Conservation (phyloP, 2,329 filamentous ascomycete genomes). For the Penicillium freii region DNA sequence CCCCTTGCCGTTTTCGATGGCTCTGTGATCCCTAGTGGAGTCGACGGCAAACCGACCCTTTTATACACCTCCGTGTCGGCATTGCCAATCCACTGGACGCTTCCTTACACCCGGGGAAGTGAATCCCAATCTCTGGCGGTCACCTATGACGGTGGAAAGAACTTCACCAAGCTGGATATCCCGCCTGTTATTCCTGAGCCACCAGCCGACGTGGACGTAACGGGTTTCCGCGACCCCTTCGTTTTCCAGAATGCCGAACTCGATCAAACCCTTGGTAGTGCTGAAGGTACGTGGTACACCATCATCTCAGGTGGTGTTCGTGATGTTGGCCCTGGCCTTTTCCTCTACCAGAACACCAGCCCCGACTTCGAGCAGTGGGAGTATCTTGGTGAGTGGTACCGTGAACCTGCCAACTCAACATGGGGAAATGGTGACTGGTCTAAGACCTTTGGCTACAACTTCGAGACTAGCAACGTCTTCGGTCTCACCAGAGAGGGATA, state of each 20-base stretch:
- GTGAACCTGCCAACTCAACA: not conserved
- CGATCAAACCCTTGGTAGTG: not conserved
- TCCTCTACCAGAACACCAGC: not conserved
- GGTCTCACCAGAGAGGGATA: not conserved
- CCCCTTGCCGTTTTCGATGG: not conserved
- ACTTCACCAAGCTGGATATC: not conserved
- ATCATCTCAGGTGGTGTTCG: not conserved
- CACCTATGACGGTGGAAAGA: not conserved
- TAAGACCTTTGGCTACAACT: not conserved
- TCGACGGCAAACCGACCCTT: not conserved
- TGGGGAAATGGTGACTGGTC: not conserved
- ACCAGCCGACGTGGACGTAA: not conserved
- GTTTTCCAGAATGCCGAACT: not conserved
- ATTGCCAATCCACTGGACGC: not conserved
- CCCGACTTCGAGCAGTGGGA: not conserved
- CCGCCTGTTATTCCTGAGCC: not conserved
- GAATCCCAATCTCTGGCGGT: not conserved
- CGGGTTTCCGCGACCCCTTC: not conserved
- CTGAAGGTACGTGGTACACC: not conserved
- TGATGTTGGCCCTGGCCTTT: not conserved
- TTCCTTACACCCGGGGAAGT: not conserved
- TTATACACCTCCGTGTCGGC: not conserved
- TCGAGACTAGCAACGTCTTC: not conserved
- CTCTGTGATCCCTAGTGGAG: not conserved
- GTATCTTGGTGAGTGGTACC: not conserved